Base-by-base conservation (phyloP, 306 rosid genomes). In the Quercus variabilis region DNA sequence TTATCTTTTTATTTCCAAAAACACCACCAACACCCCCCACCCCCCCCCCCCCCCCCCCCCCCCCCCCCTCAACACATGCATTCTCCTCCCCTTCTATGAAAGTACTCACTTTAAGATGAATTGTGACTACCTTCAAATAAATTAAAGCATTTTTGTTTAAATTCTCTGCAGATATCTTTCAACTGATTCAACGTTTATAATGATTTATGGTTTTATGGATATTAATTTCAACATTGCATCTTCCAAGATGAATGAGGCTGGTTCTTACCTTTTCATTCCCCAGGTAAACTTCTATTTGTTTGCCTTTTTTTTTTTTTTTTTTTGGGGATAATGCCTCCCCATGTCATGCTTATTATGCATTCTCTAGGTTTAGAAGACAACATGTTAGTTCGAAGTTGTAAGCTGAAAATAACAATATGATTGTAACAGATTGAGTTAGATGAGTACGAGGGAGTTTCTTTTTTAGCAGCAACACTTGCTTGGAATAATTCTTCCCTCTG, bases 171-270 rank as follows among this genome's bases (percentile, higher is more conserved):
- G 97, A 83, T 91, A 87, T 76, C 38, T 95, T 58, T 87, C 92
- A 63, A 84, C 82, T 77, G 97, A 88, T 77, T 91, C 94, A 55
- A 63, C 85, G 63, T 68, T 52, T 57, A 74, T 89, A 75, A 80
- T 84, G 78, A 92, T 97, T 73, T 92, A 89, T 77, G 98, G 99
- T 78, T 87, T 91, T 83, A 52, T 85, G 87, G 94, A 91, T 83
- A 65, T 75, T 64, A 77, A 69, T 82, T 62, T 85, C 71, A 80
- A 83, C 78, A 20, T 77, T 67, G 90, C 70, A 14, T 77, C 77
- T 83, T 76, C 79, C 74, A 3, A 81, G 79, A 85, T 69, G 64
- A 87, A 76, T 54, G 78, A 85, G 81, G 86, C 88, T 67, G 96
- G 87, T 79, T 84, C 87, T 74, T 88, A 79, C 84, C 87, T 90